A percentile compares a stretch with the other conserved stretches of the same genome.
Conservation (phyloP, 2,329 filamentous ascomycete species). For the Coleophoma crateriformis region DNA sequence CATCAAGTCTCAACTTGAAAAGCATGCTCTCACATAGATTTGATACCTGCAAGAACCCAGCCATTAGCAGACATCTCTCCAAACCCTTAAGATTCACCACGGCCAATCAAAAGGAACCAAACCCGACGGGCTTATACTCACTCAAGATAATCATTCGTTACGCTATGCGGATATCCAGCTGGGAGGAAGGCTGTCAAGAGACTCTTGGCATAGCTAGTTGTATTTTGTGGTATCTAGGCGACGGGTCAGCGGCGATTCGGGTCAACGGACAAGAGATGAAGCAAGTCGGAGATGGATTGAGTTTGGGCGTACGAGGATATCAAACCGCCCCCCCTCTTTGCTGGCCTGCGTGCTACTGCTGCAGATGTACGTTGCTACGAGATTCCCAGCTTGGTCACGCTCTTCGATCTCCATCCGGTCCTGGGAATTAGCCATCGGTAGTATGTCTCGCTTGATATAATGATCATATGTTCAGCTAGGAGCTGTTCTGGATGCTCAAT, state of each 20-base stretch:
- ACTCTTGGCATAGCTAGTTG: slow-evolving; percentile 18
- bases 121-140: slow-evolving; percentile 28
- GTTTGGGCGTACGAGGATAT: slow-evolving; percentile 16
- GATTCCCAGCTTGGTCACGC: slow-evolving; percentile 23
- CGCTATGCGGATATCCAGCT: slow-evolving; percentile 63
- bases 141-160: slow-evolving; percentile 65
- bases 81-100: no score
- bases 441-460: no score
- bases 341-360: background rate
- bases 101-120: background rate
- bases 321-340: slow-evolving; percentile 10
- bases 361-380: slow-evolving; percentile 24
- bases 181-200: slow-evolving; percentile 60
- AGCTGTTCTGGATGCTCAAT: no score
- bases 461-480: no score
- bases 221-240: slow-evolving; percentile 15
- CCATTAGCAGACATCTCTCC: background rate
- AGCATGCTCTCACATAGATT: slow-evolving; percentile 53
- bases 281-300: no score
- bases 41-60: slow-evolving; percentile 48
- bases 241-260: background rate
- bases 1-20: slow-evolving; percentile 15
- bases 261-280: no score
- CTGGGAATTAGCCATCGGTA: background rate
- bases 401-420: slow-evolving; percentile 16